These are phyloP conservation scores for Peterozyma xylosa DNA, from an alignment of 805 yeast genomes.

Conservation along the genomic window DNA sequence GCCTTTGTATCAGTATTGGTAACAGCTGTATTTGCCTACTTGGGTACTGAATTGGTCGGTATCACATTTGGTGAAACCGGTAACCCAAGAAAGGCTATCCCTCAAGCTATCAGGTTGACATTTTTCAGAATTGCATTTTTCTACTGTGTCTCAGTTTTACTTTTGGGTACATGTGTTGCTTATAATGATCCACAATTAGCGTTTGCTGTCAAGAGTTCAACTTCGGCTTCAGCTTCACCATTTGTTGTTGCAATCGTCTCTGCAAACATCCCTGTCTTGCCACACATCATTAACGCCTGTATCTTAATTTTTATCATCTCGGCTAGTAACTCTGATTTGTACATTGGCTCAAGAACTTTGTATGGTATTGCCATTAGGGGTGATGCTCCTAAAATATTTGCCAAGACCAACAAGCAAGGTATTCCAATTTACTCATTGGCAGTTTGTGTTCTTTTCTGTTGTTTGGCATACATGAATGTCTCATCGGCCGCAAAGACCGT, in stretches of 20 bases:
- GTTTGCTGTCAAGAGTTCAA: conserved; percentile 12
- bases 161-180: conserved; percentile 52
- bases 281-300: conserved; percentile 72
- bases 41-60: conserved; percentile 44
- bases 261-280: conserved; percentile 58
- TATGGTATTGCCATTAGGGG: conserved; percentile 69
- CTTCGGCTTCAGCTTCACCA: conserved; percentile 71
- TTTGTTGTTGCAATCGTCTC: conserved; percentile 74
- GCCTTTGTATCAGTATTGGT: conserved; percentile 47
- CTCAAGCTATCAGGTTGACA: conserved; percentile 45
- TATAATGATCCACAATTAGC: conserved; percentile 36
- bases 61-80: conserved; percentile 40
- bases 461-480: conserved; percentile 65
- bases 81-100: conserved; percentile 41
- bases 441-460: conserved; percentile 45
- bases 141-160: conserved; percentile 43
- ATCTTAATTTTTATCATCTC: conserved; percentile 72
- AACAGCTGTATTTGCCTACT: conserved; percentile 42
- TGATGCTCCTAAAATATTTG: conserved; percentile 63
- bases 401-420: conserved; percentile 60
- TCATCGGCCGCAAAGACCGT: conserved; percentile 47
- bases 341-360: conserved; percentile 68
- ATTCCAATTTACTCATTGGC: conserved; percentile 57
- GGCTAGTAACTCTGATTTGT: conserved; percentile 75
- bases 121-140: conserved; percentile 46